Evolutionary conservation across 305 asterid genomes (phyloP).

Genomic region (Fraxinus sp.): DNA sequence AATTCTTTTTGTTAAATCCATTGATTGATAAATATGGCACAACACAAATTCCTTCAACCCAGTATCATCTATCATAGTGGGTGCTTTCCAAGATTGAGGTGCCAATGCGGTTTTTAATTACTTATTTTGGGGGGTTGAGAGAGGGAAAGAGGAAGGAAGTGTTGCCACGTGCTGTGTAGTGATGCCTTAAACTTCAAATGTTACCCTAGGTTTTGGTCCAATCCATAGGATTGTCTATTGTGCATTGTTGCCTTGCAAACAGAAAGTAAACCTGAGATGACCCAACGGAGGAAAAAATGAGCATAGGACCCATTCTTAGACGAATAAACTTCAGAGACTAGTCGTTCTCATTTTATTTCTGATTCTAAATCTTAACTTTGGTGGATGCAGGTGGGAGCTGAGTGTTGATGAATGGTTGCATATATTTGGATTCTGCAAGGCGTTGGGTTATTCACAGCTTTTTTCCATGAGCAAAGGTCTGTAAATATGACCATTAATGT

Average conservation of each 20-base stretch:
- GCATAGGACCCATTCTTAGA: neutral
- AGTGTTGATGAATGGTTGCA: constrained; percentile 15
- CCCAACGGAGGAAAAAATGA: neutral
- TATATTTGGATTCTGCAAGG: constrained; percentile 25
- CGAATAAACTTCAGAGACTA: neutral
- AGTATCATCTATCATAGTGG: neutral
- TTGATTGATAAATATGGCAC: neutral
- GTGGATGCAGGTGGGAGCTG: constrained; percentile 73
- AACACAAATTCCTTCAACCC: neutral
- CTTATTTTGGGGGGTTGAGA: neutral
- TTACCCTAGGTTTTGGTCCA: neutral
- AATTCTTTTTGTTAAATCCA: neutral
- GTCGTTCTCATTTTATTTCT: constrained; percentile 16
- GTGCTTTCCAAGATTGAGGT: neutral
- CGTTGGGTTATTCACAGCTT: constrained; percentile 30
- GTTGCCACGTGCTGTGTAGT: neutral
- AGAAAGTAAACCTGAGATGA: neutral
- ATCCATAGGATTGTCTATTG: neutral
- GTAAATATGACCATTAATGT: constrained; percentile 31
- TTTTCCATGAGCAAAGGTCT: constrained; percentile 36
- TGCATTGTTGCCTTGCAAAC: neutral
- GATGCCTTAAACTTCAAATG: neutral
- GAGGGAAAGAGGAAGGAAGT: neutral
- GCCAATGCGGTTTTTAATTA: neutral
- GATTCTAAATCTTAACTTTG: constrained; percentile 29